These are phyloP conservation scores for Tricholoma sp. DNA, from an alignment of 768 basidiomycete genomes.

Conservation along the genomic window DNA sequence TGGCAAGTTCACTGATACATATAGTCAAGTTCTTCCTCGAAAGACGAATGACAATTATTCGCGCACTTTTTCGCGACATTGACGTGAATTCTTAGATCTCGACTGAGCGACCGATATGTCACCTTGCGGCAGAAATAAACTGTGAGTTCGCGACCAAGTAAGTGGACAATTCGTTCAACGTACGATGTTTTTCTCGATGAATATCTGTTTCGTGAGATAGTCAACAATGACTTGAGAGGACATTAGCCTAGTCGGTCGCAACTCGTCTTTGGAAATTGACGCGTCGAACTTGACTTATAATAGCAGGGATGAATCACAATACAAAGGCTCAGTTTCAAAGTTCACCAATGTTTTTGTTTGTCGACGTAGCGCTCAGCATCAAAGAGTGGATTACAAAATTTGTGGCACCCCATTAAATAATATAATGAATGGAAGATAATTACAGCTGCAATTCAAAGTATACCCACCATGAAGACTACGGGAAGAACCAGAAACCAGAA, in stretches of 20 bases:
- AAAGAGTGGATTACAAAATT: too few species aligned
- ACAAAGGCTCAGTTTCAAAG: too few species aligned
- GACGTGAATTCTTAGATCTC: slow-evolving; percentile 66
- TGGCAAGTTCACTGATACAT: slow-evolving; percentile 52
- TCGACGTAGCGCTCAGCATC: too few species aligned
- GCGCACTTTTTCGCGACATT: slow-evolving; percentile 74
- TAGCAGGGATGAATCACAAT: background rate
- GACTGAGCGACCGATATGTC: slow-evolving; percentile 73
- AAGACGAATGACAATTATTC: background rate
- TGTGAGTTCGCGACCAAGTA: background rate
- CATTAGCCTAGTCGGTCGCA: too few species aligned
- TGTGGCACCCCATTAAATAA: too few species aligned
- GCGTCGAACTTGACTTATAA: background rate
- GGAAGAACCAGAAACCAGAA: background rate
- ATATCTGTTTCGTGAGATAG: slow-evolving; percentile 46
- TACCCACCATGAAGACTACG: too few species aligned
- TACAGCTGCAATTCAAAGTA: too few species aligned
- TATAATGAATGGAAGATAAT: too few species aligned
- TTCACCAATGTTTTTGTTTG: too few species aligned
- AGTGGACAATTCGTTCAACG: slow-evolving; percentile 8
- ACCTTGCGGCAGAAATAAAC: slow-evolving; percentile 40
- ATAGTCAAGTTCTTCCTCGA: background rate
- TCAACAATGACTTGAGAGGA: slow-evolving; percentile 37
- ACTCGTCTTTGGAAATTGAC: background rate
- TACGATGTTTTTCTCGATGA: slow-evolving; percentile 47